Evolutionary conservation across 306 rosid species (phyloP), one percentile per base, ranked within the genome.

Genomic region (Begonia loranthoides): DNA sequence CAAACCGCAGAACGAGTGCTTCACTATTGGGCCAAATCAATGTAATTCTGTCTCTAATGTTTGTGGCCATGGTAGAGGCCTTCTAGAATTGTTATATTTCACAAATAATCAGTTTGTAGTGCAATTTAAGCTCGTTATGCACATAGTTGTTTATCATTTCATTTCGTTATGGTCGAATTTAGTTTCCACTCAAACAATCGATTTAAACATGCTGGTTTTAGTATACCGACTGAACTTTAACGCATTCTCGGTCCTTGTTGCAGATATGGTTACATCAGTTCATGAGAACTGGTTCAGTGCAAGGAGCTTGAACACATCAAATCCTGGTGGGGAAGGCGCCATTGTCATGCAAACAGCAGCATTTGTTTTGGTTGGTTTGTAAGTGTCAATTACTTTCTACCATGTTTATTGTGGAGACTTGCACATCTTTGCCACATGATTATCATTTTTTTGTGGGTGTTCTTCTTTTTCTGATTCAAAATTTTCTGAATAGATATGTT

Each of bases 251-350:
- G n/a, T n/a, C n/a, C n/a, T n/a, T n/a, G n/a, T 87, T 78, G 51
- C 88, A 87, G 94, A 84, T 65, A 56, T 84, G 70, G 87, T 81
- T 51, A 88, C 95, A 4, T 77, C 95, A 62, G 80, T 88, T 58
- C 95, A 84, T 47, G 97, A 84, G 76, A 81, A 67, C 53, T 88
- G 93, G 97, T 79, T 84, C 54, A 61, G 84, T 67, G 97, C 89
- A 52, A 84, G 97, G 89, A 84, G 95, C 74, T 62, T 82, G 71
- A 89, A 85, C 83, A 89, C 95, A 21, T 79, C 84, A 70, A 84
- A 79, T 59, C 81, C 88, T 64, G 84, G 79, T 46, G 97, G 95
- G 43, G 97, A 89, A 76, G 97, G 97, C 40, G 95, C 79, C 49
- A 73, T 89, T 36, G 66, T 89, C 19, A 76, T 89, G 59, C 97